phyloP scores from a whole-genome alignment of 345 rosid species.

The Salix purpurea region DNA sequence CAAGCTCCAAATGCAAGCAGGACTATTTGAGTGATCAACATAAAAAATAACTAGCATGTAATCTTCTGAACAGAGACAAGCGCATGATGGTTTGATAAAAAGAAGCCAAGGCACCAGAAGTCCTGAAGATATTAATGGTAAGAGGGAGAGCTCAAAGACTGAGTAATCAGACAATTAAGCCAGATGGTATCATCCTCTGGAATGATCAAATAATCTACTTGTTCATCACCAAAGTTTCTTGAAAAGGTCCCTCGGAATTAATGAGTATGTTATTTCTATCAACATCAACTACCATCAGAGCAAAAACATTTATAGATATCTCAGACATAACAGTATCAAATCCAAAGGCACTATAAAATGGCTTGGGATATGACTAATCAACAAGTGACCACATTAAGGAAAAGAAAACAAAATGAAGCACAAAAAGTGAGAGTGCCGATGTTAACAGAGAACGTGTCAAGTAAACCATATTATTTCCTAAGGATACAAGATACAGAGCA shows the following conservation, averaged over 20 bases:
- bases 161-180: not conserved
- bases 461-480: not conserved
- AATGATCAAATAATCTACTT: not conserved
- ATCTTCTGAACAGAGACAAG: not conserved
- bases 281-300: not conserved
- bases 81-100: not conserved
- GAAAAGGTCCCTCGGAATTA: not conserved
- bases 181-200: not conserved
- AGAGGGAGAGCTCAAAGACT: not conserved
- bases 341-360: not conserved
- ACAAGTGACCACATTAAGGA: not conserved
- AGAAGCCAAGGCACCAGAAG: not conserved
- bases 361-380: not conserved
- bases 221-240: not conserved
- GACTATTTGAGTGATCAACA: not conserved
- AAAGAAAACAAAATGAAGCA: not conserved
- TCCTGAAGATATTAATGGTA: not conserved
- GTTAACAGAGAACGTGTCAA: not conserved
- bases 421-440: not conserved
- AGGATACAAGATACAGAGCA: not conserved
- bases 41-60: not conserved
- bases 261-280: not conserved
- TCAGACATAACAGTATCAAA: not conserved
- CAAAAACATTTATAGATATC: not conserved
- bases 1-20: constrained; percentile 4